Percentiles rank a stretch among this genome's conserved stretches.
These are phyloP conservation scores for Chrysoporthe deuterocubensis DNA, from an alignment of 2,329 filamentous ascomycete genomes.

Conservation along the genomic window DNA sequence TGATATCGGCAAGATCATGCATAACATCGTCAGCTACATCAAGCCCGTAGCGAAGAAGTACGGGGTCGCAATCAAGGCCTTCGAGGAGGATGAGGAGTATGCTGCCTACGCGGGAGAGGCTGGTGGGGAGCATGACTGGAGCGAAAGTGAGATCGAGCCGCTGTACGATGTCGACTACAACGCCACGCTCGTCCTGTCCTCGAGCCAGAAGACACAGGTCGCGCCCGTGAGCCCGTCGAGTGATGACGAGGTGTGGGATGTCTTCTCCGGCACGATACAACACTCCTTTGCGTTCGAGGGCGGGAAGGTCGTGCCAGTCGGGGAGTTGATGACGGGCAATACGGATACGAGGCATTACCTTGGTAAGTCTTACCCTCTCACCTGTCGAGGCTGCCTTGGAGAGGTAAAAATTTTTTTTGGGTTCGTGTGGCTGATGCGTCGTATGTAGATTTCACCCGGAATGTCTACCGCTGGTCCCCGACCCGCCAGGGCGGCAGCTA, in stretches of 20 bases:
- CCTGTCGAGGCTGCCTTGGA: not conserved
- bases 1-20: slow-evolving; percentile 48
- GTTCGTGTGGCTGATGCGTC: slow-evolving; percentile 18
- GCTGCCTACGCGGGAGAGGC: slow-evolving; percentile 27
- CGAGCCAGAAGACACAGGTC: slow-evolving; percentile 39
- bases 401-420: no score
- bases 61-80: slow-evolving; percentile 52
- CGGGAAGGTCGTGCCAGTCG: slow-evolving; percentile 42
- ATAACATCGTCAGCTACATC: slow-evolving; percentile 51
- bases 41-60: slow-evolving; percentile 51
- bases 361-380: slow-evolving; percentile 10
- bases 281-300: slow-evolving; percentile 39
- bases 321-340: slow-evolving; percentile 44
- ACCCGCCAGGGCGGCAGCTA: slow-evolving; percentile 38
- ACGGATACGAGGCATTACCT: slow-evolving; percentile 44
- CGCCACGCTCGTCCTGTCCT: slow-evolving; percentile 43
- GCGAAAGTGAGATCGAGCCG: slow-evolving; percentile 32
- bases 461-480: slow-evolving; percentile 47
- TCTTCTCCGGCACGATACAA: slow-evolving; percentile 38
- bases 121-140: not conserved
- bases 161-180: slow-evolving; percentile 46
- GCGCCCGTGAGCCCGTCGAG: slow-evolving; percentile 43
- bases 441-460: slow-evolving; percentile 37
- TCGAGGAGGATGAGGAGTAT: slow-evolving; percentile 45
- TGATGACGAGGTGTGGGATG: slow-evolving; percentile 34